Evolutionary conservation across 208 protist species (phyloP).

Genomic region (Leishmania tropica): DNA sequence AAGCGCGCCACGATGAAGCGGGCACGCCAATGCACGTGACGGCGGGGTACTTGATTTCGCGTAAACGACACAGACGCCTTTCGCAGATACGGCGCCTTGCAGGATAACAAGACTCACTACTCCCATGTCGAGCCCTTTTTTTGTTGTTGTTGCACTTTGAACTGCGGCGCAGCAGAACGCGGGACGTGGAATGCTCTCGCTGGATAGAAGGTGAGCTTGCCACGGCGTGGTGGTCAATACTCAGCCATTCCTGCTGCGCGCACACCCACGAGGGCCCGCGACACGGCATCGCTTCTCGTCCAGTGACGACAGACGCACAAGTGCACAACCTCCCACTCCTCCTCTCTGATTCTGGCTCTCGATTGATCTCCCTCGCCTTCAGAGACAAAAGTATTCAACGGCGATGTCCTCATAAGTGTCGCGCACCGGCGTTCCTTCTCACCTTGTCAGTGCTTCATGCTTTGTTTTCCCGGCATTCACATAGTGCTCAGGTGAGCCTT

Average conservation of each 20-base stretch:
- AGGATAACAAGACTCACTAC: neutral
- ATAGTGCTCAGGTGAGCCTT: neutral
- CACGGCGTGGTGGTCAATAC: neutral
- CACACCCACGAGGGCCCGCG: neutral
- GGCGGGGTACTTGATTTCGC: neutral
- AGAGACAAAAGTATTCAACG: neutral
- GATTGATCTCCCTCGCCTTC: neutral
- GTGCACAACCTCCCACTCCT: neutral
- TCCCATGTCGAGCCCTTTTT: neutral
- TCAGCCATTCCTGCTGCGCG: neutral
- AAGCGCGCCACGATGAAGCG: neutral
- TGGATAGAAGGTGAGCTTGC: neutral
- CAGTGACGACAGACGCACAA: neutral
- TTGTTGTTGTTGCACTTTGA: neutral
- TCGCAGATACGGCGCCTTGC: neutral
- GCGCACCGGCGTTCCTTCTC: too few species aligned
- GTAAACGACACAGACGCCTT: neutral
- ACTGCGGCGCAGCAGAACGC: neutral
- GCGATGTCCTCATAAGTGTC: too few species aligned
- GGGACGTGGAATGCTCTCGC: neutral
- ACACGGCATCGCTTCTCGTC: neutral
- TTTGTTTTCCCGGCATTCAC: neutral
- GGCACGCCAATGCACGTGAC: too few species aligned
- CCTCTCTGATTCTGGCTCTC: neutral
- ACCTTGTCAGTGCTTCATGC: neutral